A percentile compares a stretch with the other conserved stretches of the same genome.
These are phyloP conservation scores for Thalia dealbata DNA, from an alignment of 176 grass and related monocot species.

Conservation along the genomic window DNA sequence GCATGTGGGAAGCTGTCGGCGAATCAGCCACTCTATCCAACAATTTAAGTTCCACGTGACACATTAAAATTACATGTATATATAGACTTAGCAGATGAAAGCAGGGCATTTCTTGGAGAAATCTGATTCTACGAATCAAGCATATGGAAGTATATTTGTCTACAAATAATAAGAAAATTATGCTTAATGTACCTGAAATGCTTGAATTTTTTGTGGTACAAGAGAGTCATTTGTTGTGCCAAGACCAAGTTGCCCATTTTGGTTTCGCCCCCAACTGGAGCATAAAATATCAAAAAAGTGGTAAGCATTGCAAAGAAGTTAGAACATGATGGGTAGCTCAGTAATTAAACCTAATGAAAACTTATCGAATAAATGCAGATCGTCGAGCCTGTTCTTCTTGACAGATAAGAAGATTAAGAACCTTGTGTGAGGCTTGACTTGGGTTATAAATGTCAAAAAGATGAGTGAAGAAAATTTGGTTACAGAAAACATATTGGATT, in stretches of 20 bases:
- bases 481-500: background rate
- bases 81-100: background rate
- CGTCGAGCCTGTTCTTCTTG: background rate
- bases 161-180: background rate
- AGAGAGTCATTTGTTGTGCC: conserved; percentile 90
- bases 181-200: conserved; percentile 58
- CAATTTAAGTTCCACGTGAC: too few species aligned
- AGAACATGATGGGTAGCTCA: background rate
- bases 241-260: conserved; percentile 95
- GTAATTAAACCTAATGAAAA: background rate
- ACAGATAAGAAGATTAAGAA: background rate
- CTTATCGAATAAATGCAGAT: background rate
- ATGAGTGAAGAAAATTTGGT: background rate
- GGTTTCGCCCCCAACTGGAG: conserved; percentile 86
- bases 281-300: background rate
- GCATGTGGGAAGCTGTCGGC: too few species aligned
- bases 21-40: too few species aligned
- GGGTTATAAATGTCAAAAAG: background rate
- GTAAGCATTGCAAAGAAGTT: background rate
- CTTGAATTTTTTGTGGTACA: conserved; percentile 87
- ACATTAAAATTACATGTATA: too few species aligned
- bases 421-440: background rate
- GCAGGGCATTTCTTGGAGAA: background rate
- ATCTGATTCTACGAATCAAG: background rate
- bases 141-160: background rate